A percentile compares a stretch with the other conserved stretches of the same genome.
Conservation (phyloP, 2,329 filamentous ascomycete species). For the Phaeosphaeriaceae sp. region DNA sequence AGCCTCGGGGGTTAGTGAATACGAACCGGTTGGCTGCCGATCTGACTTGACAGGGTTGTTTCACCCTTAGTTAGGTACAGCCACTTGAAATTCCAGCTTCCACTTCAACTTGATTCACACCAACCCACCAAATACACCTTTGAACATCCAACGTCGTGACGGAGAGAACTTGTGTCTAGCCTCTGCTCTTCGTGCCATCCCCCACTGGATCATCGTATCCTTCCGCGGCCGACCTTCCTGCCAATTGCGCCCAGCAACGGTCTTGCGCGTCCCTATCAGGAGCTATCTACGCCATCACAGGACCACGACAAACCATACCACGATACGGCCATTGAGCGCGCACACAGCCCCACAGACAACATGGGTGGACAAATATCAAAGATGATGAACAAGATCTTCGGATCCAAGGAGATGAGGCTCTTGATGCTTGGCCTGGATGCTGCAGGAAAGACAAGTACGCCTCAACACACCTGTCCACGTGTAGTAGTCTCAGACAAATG, state of each 20-base stretch:
- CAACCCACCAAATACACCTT: background rate
- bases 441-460: conserved; percentile 87
- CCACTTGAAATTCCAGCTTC: background rate
- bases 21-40: conserved; percentile 5
- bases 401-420: conserved; percentile 97
- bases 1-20: background rate
- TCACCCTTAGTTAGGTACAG: conserved; percentile 1
- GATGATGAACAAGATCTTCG: conserved; percentile 98
- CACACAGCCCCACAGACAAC: conserved; percentile 53
- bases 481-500: background rate
- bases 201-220: background rate
- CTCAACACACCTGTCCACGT: background rate
- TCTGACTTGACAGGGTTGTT: conserved; percentile 5
- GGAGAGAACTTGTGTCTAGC: background rate
- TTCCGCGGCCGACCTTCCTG: conserved; percentile 1
- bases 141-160: background rate
- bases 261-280: conserved; percentile 4
- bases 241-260: conserved; percentile 1
- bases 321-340: background rate
- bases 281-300: background rate
- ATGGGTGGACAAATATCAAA: conserved; percentile 94
- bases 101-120: background rate
- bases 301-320: background rate
- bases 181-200: background rate
- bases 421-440: conserved; percentile 97